Base-by-base conservation (phyloP, 1,284 basidiomycete genomes). In the Trametes pubescens region DNA sequence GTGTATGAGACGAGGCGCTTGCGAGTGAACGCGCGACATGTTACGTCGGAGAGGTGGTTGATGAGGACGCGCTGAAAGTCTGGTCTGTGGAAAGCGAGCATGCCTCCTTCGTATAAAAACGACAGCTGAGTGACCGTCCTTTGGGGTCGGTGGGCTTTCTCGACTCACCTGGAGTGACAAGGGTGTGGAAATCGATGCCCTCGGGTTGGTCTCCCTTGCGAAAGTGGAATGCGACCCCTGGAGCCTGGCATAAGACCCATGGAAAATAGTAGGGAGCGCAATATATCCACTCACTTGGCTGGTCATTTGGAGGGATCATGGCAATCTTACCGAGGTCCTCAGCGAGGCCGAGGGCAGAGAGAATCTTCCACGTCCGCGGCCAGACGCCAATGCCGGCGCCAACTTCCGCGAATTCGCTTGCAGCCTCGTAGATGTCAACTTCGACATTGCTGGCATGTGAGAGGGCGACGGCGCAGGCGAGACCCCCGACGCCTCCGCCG, bases 21-120 rank as follows among this genome's bases (percentile, higher is more conserved):
- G 14, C 73, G 73, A 4, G 78, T 75, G 59, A 78, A 71, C 4
- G 75, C 74, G 37, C 69, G 73, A 62, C 74, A 78, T 16, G 69
- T 72, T 2, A 74, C 37, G 22, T 37, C 55, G 2, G 77, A 66
- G 29, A 83, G 64, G 47, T 77, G 68, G 10, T 75, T 68, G 21
- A 82, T 71, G 35, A 84, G 68, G 26, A 78, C 72, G 16, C 71
- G 62, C 48, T 83, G 81, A 48, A 84, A 80, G 62, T 82, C 80
- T 8, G 79, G 76, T 35, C 83, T 80, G 68, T 83, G 83, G 62
- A 81, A 73, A 53, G 66, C 74, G 64, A 80, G 74, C 54, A 79
- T 57, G 54, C 78, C 78, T 55, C 81, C 83, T 83, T 70, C 22
- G 53, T n/a, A 10, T 26, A 11, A 61, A 22, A 40, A 35, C 47